phyloP scores from a whole-genome alignment of 23 red algal genomes.

The Pyropia haitanensis region DNA sequence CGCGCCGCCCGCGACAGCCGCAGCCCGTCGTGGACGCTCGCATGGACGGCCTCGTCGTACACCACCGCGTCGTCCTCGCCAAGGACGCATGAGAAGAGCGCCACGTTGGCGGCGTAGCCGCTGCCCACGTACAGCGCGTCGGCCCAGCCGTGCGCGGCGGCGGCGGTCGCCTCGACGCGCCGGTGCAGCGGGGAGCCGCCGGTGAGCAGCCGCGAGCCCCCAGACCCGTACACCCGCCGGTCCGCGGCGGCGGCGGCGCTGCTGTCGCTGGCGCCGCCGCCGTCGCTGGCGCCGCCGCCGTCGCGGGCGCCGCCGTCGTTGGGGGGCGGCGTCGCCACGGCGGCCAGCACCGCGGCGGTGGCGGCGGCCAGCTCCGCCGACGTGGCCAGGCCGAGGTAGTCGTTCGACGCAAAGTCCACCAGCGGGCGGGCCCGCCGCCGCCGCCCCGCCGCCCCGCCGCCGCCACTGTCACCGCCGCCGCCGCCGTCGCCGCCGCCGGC shows the following conservation, averaged over 20 bases:
- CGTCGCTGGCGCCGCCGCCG: neutral
- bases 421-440: neutral
- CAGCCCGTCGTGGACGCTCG: slow-evolving; percentile 76
- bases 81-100: slow-evolving; percentile 52
- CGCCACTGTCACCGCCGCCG: too few species aligned
- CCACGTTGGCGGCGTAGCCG: slow-evolving; percentile 82
- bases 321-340: neutral
- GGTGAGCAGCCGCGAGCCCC: slow-evolving; percentile 82
- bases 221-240: slow-evolving; percentile 32
- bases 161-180: slow-evolving; percentile 42
- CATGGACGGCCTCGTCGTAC: slow-evolving; percentile 76
- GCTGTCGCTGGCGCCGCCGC: neutral
- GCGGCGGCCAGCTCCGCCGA: neutral
- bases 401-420: slow-evolving; percentile 93
- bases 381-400: slow-evolving; percentile 77
- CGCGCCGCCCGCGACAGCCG: slow-evolving; percentile 40
- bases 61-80: slow-evolving; percentile 35
- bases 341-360: slow-evolving; percentile 4
- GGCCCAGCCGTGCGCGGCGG: slow-evolving; percentile 39
- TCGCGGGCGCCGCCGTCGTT: too few species aligned
- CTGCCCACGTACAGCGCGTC: slow-evolving; percentile 62
- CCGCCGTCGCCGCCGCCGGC: too few species aligned
- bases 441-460: too few species aligned
- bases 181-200: slow-evolving; percentile 44
- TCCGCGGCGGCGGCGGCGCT: neutral